Evolutionary conservation across 2,329 filamentous ascomycete genomes (phyloP), one percentile per base, ranked within the genome.

Genomic region (Blumeriella jaapii): DNA sequence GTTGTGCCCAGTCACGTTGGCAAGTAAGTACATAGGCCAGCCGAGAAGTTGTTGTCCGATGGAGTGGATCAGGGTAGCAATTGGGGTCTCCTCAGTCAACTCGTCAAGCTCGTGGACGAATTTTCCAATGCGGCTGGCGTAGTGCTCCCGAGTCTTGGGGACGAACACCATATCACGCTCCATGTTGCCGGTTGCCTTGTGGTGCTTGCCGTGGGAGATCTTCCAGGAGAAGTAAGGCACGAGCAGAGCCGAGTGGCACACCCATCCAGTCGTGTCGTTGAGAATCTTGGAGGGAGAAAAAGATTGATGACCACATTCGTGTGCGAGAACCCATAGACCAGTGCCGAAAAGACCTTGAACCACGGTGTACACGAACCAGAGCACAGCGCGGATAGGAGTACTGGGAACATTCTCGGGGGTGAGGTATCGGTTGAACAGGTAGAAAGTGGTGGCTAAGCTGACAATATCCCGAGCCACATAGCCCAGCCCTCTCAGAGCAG

Each of bases 201-300:
- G 91, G 69, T 98, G 91, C 76, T 94, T 94, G 68, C 85, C 82
- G 67, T 98, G 91, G 49, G 86, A 94, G 63, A 96, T 87, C 68
- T 98, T 93, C 91, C 91, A 98, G 58, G 85, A 93, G 68, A 95
- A 98, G 68, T 96, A 98, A 14, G 91, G 91, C 31, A 98, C 89
- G 38, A 95, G 69, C 24, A 95, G 75, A 28, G 76, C 61, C 23
- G 87, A 94, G 67, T 96, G 89, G 51, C 84, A 74, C 58, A 94
- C 61, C 83, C 84, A 95, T 54, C 89, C 89, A 39, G 91, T 85
- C 16, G 82, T 74, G 62, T 96, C 86, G 67, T 96, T 96, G 58
- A 95, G 63, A 8, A 75, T 65, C 67, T 83, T 89, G 54, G 83
- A 95, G n/a, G 82, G 68, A 27, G 91, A 96, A 69, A 98, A 96